Base-by-base conservation (phyloP, 208 protist genomes). In the Trypanosoma congolense region DNA sequence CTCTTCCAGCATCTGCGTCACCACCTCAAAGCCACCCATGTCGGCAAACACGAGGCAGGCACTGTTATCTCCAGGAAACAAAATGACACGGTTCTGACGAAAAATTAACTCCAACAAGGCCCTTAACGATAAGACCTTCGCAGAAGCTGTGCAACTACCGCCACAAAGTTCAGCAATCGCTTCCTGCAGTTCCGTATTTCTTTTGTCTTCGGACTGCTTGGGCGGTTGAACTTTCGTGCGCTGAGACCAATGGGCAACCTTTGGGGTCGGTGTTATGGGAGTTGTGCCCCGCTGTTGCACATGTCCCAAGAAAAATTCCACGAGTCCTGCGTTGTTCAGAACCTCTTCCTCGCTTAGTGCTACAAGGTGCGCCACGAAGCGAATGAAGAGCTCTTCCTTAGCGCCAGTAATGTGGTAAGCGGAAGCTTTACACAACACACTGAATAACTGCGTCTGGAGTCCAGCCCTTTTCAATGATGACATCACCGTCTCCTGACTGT, bases 401-500 rank as follows among this genome's bases (percentile, higher is more conserved):
- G 42, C 35, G 10, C 19, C 22, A 36, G 28, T 46, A 44, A 55
- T 22, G n/a, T 19, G 26, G 9, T 24, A 18, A n/a, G 36, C 46
- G 3, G 46, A 24, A 9, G 19, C 0, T 1, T 50, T 54, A 55
- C 51, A 78, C 18, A 90, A 54, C 19, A 57, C 9, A 5, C 21
- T 24, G 9, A 92, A 60, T 12, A 89, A 73, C 18, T 62, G 26
- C 6, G 50, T 47, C 24, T 77, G 75, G 14, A 52, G 40, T 8
- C 79, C 80, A 0, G 58, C 33, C 18, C 77, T 71, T 53, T 83
- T 77, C 45, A 93, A 52, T 4, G 86, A 73, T 12, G 74, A 24
- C 31, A 84, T 24, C 3, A 84, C 61, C 9, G 43, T 36, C 14
- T 61, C 22, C 16, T 64, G 25, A 10, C 65, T 72, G 8, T 59